A percentile compares a stretch with the other conserved stretches of the same genome.
These are phyloP conservation scores for Phyllosticta citriasiana DNA, from an alignment of 2,329 filamentous ascomycete species.

Conservation along the genomic window DNA sequence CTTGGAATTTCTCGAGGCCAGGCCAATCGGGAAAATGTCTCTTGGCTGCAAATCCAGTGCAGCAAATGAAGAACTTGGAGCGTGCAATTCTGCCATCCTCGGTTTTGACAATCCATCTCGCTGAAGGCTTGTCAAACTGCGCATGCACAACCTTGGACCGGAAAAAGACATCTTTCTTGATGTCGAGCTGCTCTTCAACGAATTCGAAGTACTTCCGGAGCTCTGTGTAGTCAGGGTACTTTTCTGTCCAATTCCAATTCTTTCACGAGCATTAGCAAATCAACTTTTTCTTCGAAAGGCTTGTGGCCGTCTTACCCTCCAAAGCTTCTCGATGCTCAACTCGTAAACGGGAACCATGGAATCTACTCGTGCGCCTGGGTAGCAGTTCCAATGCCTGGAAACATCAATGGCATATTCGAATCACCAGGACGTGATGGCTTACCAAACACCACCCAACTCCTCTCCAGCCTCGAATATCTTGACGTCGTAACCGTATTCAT, in stretches of 20 bases:
- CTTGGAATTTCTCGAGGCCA: conserved; percentile 51
- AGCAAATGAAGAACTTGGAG: conserved; percentile 43
- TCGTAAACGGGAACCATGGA: conserved; percentile 39
- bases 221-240: conserved; percentile 44
- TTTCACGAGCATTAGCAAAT: conserved; percentile 15
- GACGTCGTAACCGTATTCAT: conserved; percentile 29
- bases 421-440: not conserved
- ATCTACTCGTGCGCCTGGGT: conserved; percentile 39
- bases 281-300: not conserved
- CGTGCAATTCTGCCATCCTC: conserved; percentile 42
- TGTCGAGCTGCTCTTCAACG: conserved; percentile 43
- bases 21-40: conserved; percentile 52
- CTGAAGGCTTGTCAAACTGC: conserved; percentile 38
- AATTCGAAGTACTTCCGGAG: conserved; percentile 50
- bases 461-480: conserved; percentile 32
- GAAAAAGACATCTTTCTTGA: conserved; percentile 50
- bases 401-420: not conserved
- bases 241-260: conserved; percentile 47
- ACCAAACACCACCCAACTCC: conserved; percentile 33
- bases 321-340: conserved; percentile 38
- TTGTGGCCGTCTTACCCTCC: conserved; percentile 23
- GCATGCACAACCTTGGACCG: conserved; percentile 45
- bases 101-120: conserved; percentile 43
- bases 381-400: conserved; percentile 32
- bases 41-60: conserved; percentile 49